Evolutionary conservation across 305 asterid species (phyloP), one percentile per base, ranked within the genome.

Genomic region (Fraxinus latifolia): DNA sequence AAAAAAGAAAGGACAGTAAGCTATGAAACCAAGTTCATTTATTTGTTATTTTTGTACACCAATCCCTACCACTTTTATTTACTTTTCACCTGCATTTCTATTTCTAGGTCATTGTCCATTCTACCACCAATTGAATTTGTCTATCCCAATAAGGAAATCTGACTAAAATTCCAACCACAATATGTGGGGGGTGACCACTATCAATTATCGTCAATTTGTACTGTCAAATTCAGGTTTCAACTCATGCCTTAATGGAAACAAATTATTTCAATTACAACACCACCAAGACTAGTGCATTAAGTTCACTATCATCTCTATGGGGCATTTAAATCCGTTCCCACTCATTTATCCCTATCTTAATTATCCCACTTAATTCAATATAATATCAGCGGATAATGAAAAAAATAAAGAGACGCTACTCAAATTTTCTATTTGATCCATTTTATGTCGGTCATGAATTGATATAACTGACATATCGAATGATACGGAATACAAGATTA

Each of bases 341-440:
- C 79, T 62, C 50, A 80, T 81, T 76, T 76, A 78, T 79, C 85
- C 42, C 72, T 9, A 70, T 81, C 83, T 74, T 82, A 60, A 47
- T 84, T 60, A 25, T 58, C 27, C 75, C 53, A 62, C 75, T 82
- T 82, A 17, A 19, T 58, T 58, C 27, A 58, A 19, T 58, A 58
- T 19, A 58, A 6, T 17, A 58, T 58, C 23, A 17, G 14, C 8
- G 3, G 14, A 21, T 19, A 17, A 19, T 58, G 27, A 55, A 17
- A 55, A 7, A 53, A 50, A 37, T 9, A 42, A 15, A 39, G 53
- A 12, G 55, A 44, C 7, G 1, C n/a, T 14, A 14, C 58, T 47
- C 0, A 47, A 47, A 3, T 47, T 50, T 50, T 50, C 21, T 50
- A 50, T 50, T 50, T n/a, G 23, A 50, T 50, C n/a, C 8, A 4